A percentile compares a stretch with the other conserved stretches of the same genome.
Evolutionary conservation across 148 eudicot species (phyloP).

Genomic region (Pouteria glomerata): DNA sequence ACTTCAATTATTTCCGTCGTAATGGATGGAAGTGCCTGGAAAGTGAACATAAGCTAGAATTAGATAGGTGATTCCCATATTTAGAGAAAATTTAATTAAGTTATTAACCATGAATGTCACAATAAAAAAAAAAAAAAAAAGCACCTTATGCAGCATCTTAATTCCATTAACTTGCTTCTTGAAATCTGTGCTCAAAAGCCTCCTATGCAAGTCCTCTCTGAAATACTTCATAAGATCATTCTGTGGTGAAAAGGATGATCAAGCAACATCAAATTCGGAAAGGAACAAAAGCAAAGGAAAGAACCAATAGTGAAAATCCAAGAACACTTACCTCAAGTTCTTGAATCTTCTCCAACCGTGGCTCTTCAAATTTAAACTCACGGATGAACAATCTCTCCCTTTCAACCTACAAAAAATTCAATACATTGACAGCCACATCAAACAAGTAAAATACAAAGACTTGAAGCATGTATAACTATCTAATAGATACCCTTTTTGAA

Average conservation of each 20-base stretch:
- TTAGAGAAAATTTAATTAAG: neutral
- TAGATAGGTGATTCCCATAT: constrained; percentile 16
- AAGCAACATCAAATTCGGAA: neutral
- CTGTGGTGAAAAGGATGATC: constrained; percentile 34
- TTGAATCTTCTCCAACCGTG: constrained; percentile 88
- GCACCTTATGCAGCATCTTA: constrained; percentile 91
- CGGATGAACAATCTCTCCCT: constrained; percentile 91
- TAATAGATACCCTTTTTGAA: constrained; percentile 69
- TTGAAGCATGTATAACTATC: neutral
- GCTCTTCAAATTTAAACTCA: constrained; percentile 93
- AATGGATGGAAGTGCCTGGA: constrained; percentile 81
- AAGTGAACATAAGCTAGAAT: constrained; percentile 5
- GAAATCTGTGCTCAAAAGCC: constrained; percentile 89
- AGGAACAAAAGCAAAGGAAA: neutral
- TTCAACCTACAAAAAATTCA: constrained; percentile 58
- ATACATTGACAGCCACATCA: constrained; percentile 12
- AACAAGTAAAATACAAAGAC: neutral
- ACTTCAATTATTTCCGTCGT: constrained; percentile 78
- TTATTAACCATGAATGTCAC: neutral
- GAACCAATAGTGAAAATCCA: neutral
- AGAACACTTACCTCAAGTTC: constrained; percentile 81
- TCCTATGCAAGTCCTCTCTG: constrained; percentile 81
- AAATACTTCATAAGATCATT: constrained; percentile 71
- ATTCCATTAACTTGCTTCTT: constrained; percentile 97
- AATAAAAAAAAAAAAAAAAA: no score